Conservation (phyloP, 352 stramenopile species). For the Phytophthora idaei region DNA sequence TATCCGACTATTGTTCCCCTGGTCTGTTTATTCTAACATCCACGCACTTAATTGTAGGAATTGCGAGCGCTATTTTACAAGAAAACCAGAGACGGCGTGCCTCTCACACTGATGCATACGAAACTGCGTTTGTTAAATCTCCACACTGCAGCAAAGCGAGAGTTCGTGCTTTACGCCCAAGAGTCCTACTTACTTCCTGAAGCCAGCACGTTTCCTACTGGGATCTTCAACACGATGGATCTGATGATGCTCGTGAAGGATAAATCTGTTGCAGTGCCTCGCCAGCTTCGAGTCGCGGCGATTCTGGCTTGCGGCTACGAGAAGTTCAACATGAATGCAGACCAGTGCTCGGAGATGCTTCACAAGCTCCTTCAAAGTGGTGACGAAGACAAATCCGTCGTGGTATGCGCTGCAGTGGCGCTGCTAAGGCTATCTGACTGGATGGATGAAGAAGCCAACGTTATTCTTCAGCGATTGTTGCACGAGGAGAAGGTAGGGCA, state of each 20-base stretch:
- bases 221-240: slow-evolving; percentile 84
- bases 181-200: slow-evolving; percentile 72
- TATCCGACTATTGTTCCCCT: not conserved
- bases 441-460: slow-evolving; percentile 87
- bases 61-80: slow-evolving; percentile 80
- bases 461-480: slow-evolving; percentile 77
- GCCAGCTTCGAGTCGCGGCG: slow-evolving; percentile 70
- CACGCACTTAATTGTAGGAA: slow-evolving; percentile 44
- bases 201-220: slow-evolving; percentile 51
- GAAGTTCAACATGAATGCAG: slow-evolving; percentile 61
- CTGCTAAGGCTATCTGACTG: slow-evolving; percentile 77
- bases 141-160: slow-evolving; percentile 70
- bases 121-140: slow-evolving; percentile 77
- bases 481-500: slow-evolving; percentile 72
- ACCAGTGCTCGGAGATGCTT: slow-evolving; percentile 71
- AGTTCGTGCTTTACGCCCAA: slow-evolving; percentile 68
- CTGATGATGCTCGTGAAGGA: slow-evolving; percentile 85
- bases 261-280: slow-evolving; percentile 58
- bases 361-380: slow-evolving; percentile 57
- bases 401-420: slow-evolving; percentile 77
- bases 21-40: not conserved
- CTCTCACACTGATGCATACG: slow-evolving; percentile 67
- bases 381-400: slow-evolving; percentile 71
- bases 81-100: slow-evolving; percentile 42
- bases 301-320: slow-evolving; percentile 84